Evolutionary conservation across 2,329 filamentous ascomycete species (phyloP).

Genomic region (Penicillium sp.): DNA sequence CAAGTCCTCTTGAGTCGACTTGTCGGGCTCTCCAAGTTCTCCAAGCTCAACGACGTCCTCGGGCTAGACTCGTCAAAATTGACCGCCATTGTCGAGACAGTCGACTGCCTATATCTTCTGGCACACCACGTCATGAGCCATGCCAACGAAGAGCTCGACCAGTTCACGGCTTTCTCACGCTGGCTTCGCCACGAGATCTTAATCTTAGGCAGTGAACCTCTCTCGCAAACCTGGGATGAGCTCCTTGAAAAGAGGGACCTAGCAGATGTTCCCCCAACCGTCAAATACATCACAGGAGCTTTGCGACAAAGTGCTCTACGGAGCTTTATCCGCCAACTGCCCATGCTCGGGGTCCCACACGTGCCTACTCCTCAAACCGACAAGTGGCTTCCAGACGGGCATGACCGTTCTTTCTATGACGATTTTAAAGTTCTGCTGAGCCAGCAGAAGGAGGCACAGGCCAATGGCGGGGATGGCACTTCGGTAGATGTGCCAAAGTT

Average conservation of each 20-base stretch:
- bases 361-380: slow-evolving; percentile 37
- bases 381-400: slow-evolving; percentile 36
- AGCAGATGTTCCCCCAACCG: slow-evolving; percentile 65
- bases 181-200: slow-evolving; percentile 86
- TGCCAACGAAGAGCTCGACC: slow-evolving; percentile 67
- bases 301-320: slow-evolving; percentile 61
- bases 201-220: slow-evolving; percentile 60
- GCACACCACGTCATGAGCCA: slow-evolving; percentile 66
- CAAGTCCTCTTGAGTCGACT: slow-evolving; percentile 75
- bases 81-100: slow-evolving; percentile 57
- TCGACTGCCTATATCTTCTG: slow-evolving; percentile 69
- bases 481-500: slow-evolving; percentile 54
- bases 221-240: slow-evolving; percentile 58
- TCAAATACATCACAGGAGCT: slow-evolving; percentile 70
- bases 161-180: slow-evolving; percentile 70
- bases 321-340: slow-evolving; percentile 46
- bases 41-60: slow-evolving; percentile 60
- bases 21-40: slow-evolving; percentile 74
- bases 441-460: slow-evolving; percentile 44
- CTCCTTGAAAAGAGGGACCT: slow-evolving; percentile 69
- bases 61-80: slow-evolving; percentile 62
- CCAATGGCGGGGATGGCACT: slow-evolving; percentile 43
- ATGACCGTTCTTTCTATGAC: slow-evolving; percentile 40
- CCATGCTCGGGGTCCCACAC: slow-evolving; percentile 28
- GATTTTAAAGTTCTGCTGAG: slow-evolving; percentile 48